A percentile compares a stretch with the other conserved stretches of the same genome.
Evolutionary conservation across 2,329 filamentous ascomycete genomes (phyloP).

Genomic region (Xylariaceae sp.): DNA sequence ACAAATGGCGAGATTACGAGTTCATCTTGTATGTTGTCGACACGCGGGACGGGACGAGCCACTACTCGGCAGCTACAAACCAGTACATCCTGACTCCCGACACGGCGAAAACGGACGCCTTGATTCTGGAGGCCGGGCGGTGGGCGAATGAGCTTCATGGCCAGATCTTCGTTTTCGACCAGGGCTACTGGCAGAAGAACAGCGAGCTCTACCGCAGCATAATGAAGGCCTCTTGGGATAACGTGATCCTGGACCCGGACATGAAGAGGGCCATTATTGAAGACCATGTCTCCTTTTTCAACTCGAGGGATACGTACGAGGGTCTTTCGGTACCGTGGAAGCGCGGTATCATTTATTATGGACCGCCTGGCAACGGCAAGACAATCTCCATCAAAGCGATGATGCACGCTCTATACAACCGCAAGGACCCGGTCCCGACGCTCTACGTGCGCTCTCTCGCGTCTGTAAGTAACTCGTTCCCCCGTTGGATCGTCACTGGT

Average conservation of each 20-base stretch:
- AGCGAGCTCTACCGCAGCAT: constrained; percentile 60
- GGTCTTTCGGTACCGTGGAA: constrained; percentile 71
- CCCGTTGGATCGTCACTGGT: background rate
- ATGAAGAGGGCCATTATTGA: constrained; percentile 68
- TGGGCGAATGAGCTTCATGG: constrained; percentile 62
- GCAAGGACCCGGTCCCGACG: constrained; percentile 57
- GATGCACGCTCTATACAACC: constrained; percentile 64
- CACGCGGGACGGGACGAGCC: constrained; percentile 42
- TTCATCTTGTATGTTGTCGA: constrained; percentile 49
- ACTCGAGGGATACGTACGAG: constrained; percentile 59
- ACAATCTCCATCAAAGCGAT: constrained; percentile 72
- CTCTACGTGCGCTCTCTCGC: constrained; percentile 60
- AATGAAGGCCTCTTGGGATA: constrained; percentile 61
- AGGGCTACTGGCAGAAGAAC: constrained; percentile 65
- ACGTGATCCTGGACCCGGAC: constrained; percentile 65
- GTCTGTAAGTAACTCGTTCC: constrained; percentile 40
- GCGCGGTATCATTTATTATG: constrained; percentile 69
- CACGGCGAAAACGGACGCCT: constrained; percentile 44
- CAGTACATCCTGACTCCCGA: constrained; percentile 44
- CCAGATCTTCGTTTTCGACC: constrained; percentile 69
- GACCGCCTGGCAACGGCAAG: constrained; percentile 67
- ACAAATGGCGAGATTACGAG: constrained; percentile 45
- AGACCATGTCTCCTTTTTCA: constrained; percentile 68
- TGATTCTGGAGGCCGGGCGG: constrained; percentile 57
- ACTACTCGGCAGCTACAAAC: constrained; percentile 38